Base-by-base conservation (phyloP, 257 asterid genomes). In the Osmanthus fragrans region DNA sequence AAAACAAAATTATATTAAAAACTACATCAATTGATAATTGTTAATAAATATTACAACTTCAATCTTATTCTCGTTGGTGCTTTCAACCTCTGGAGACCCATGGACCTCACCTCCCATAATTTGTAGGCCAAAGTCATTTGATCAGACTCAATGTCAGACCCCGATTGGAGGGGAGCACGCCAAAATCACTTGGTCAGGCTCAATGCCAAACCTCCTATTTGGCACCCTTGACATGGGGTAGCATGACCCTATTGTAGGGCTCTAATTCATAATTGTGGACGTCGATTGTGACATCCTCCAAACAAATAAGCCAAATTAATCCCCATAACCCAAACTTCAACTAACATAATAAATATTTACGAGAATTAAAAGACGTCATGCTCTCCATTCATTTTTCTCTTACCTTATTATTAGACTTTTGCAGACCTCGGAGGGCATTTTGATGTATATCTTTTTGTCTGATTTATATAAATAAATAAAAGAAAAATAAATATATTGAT, bases 241-340 rank as follows among this genome's bases (percentile, higher is more conserved):
- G n/a, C n/a, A n/a, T n/a, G n/a, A n/a, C n/a, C n/a, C n/a, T n/a
- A n/a, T n/a, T n/a, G n/a, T n/a, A n/a, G n/a, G n/a, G n/a, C n/a
- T n/a, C n/a, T n/a, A 30, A 30, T 30, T 30, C 32, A 30, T 30
- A 30, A 30, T 30, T 30, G 32, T 30, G 83, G 66, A 66, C 42
- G 83, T 79, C 81, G 76, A 79, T 83, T 56, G 72, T 60, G 83
- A 79, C 86, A 79, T 10, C 79, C 72, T 54, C 68, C 49, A 76
- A 70, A 74, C 68, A 65, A 75, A 79, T 3, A 75, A 75, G 79
- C 60, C 83, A 71, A 83, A 79, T 58, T 23, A 0, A 75, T 75
- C 73, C 25, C 47, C 23, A 79, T 74, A 73, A 74, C 65, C 76
- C 81, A 79, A 51, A 39, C 76, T 21, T 70, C 54, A 71, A 74